phyloP scores from a whole-genome alignment of 306 rosid species.

The Cicer bijugum region DNA sequence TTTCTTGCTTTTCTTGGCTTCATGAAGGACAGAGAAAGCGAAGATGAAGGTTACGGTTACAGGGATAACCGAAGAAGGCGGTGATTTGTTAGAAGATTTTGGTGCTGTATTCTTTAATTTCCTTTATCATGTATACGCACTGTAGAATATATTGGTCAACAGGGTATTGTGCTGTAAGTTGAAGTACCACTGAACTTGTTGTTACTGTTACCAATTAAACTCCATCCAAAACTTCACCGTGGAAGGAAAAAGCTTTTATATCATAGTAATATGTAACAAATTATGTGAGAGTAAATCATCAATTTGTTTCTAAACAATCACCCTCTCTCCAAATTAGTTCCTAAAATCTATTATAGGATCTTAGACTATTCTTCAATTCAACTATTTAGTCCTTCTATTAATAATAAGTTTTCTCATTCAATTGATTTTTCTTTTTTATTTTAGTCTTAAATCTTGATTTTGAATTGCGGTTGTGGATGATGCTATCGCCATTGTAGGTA shows the following conservation, averaged over 20 bases:
- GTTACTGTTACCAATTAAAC: background rate
- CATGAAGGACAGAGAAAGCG: slow-evolving; percentile 85
- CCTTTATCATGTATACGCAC: slow-evolving; percentile 28
- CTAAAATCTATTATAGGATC: no score
- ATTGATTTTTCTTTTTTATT: no score
- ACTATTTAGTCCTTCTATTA: no score
- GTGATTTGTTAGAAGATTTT: slow-evolving; percentile 42
- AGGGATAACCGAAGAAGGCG: slow-evolving; percentile 68
- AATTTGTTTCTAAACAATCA: no score
- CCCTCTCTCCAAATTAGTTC: no score
- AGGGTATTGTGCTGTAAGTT: slow-evolving; percentile 50
- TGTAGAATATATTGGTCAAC: slow-evolving; percentile 33
- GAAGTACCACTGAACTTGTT: slow-evolving; percentile 41
- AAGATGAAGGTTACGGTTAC: slow-evolving; percentile 52
- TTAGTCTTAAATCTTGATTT: no score
- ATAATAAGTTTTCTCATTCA: no score
- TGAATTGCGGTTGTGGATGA: no score
- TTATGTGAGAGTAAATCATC: background rate
- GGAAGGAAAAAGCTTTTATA: background rate
- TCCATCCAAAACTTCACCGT: background rate
- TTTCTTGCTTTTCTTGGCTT: slow-evolving; percentile 93
- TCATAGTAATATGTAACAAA: slow-evolving; percentile 11
- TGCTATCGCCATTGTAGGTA: no score
- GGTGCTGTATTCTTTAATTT: slow-evolving; percentile 42
- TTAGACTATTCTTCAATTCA: no score